A percentile compares a stretch with the other conserved stretches of the same genome.
phyloP scores from a whole-genome alignment of 2,329 filamentous ascomycete species.

The Harringtonia aguacate region DNA sequence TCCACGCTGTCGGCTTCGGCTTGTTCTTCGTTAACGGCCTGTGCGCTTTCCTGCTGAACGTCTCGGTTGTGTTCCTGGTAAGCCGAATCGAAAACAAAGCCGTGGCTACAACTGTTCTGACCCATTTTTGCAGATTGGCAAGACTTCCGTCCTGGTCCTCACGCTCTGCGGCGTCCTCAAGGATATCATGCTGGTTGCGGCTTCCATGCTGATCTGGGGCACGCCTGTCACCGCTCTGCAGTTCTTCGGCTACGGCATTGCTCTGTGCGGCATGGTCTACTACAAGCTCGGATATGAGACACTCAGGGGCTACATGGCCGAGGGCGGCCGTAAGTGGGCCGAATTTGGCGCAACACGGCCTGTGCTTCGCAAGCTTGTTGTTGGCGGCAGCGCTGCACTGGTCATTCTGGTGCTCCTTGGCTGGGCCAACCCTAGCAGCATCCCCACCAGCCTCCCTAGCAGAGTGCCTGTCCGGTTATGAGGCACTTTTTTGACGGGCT shows the following conservation, averaged over 20 bases:
- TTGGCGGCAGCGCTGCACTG: constrained; percentile 53
- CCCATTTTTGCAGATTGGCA: constrained; percentile 58
- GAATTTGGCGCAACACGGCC: constrained; percentile 75
- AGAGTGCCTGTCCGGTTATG: constrained; percentile 4
- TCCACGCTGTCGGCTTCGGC: constrained; percentile 62
- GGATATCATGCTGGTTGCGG: constrained; percentile 72
- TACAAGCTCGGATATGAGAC: constrained; percentile 81
- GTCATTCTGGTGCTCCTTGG: constrained; percentile 61
- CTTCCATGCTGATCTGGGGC: constrained; percentile 73
- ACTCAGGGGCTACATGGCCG: constrained; percentile 66
- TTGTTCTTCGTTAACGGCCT: constrained; percentile 67
- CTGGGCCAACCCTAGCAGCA: constrained; percentile 8
- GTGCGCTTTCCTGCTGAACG: constrained; percentile 71
- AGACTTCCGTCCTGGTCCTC: constrained; percentile 75
- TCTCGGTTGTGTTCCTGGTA: constrained; percentile 80
- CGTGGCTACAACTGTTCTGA: no score
- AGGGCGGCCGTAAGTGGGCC: constrained; percentile 68
- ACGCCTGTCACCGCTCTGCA: constrained; percentile 65
- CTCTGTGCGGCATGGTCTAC: constrained; percentile 68
- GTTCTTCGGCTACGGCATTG: constrained; percentile 76
- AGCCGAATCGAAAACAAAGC: no score
- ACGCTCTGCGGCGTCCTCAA: constrained; percentile 82
- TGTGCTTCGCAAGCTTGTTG: constrained; percentile 63
- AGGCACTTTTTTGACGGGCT: background rate
- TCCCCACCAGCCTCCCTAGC: background rate